Evolutionary conservation across 1,284 basidiomycete genomes (phyloP), one percentile per base, ranked within the genome.

Genomic region (Microbotryum silenes-acaulis): DNA sequence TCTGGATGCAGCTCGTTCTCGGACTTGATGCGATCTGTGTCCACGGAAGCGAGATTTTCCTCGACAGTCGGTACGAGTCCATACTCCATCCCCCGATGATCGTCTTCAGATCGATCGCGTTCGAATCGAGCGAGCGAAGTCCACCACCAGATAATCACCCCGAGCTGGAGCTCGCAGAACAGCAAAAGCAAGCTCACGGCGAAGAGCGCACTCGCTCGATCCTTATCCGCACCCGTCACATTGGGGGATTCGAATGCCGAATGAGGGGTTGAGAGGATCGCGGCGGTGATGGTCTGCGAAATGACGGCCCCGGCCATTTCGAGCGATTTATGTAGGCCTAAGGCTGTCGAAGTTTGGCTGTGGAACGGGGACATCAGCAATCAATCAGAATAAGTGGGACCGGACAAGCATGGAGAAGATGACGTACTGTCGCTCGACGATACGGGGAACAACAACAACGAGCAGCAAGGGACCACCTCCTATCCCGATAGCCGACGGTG

Each of bases 261-360:
- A 27, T 18, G 10, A 6, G 51, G 55, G 48, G 51, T 23, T 1
- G 59, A 49, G 29, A 64, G 57, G 16, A 66, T 52, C 8, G 9
- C 29, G 18, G 56, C 65, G n/a, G 42, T 48, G 33, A 57, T 21
- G 20, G 57, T 58, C 8, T 66, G 65, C 44, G 53, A 57, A 23
- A 66, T 33, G 46, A 66, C 63, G 3, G 59, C 65, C 20, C 63
- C 63, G 14, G 58, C 50, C 66, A 67, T 67, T 48, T 67, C 66
- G 44, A 62, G 46, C 3, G 46, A 51, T 45, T 67, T 67, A 59
- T 67, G 66, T 2, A 62, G 46, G 8, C 60, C 63, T 16, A 67
- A 57, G 3, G 66, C 63, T 5, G 66, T 62, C 5, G 66, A 42
- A 6, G 49, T 56, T 45, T 65, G 60, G 6, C 65, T 67, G 51